Conservation (phyloP, 2,329 filamentous ascomycete genomes). For the Clathrospora elynae region DNA sequence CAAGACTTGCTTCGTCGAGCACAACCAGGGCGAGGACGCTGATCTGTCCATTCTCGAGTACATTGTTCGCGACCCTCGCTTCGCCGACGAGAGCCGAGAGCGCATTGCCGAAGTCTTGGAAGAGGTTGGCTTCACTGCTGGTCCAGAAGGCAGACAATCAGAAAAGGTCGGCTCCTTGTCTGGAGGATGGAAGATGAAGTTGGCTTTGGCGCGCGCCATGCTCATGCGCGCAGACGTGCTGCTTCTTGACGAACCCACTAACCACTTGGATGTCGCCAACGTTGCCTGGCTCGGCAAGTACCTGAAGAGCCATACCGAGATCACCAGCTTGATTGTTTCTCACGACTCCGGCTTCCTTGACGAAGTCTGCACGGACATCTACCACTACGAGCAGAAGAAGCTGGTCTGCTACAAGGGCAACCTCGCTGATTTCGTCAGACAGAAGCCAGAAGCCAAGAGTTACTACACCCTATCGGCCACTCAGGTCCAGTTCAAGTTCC, state of each 20-base stretch:
- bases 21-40: constrained; percentile 98
- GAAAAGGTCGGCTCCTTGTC: constrained; percentile 93
- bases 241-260: constrained; percentile 96
- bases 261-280: constrained; percentile 95
- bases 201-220: constrained; percentile 94
- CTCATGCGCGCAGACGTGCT: constrained; percentile 95
- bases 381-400: constrained; percentile 99
- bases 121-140: constrained; percentile 92
- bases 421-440: constrained; percentile 79
- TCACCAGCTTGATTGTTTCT: constrained; percentile 95
- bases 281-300: constrained; percentile 96
- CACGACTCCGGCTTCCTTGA: constrained; percentile 98
- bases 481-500: constrained; percentile 96
- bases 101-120: constrained; percentile 82
- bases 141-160: constrained; percentile 84
- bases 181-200: constrained; percentile 99
- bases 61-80: constrained; percentile 84
- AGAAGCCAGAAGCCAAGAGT: constrained; percentile 92
- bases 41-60: constrained; percentile 96
- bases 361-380: constrained; percentile 97
- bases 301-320: constrained; percentile 92
- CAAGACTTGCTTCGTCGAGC: constrained; percentile 96
- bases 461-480: constrained; percentile 95
- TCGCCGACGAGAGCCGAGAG: constrained; percentile 76
- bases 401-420: constrained; percentile 85